Conservation (phyloP, 2,329 filamentous ascomycete genomes). For the Penicillium sp. region DNA sequence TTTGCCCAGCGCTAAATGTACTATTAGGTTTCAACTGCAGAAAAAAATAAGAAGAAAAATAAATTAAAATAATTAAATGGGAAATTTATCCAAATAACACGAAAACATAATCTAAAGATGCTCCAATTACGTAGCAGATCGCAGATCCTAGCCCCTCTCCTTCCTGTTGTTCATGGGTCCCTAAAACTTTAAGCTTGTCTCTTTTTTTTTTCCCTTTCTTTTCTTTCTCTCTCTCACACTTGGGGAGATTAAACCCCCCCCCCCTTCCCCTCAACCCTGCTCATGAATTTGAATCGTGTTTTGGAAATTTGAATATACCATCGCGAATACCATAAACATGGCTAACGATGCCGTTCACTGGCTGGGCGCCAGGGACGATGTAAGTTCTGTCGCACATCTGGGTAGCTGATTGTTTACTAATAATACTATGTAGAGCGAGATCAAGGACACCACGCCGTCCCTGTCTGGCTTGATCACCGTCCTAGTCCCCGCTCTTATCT, state of each 20-base stretch:
- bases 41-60: not conserved
- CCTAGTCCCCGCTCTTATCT: conserved; percentile 47
- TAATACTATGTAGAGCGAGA: conserved; percentile 4
- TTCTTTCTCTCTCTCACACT: not conserved
- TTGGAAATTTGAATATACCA: not conserved
- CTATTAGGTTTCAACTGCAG: not conserved
- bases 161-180: not conserved
- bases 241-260: not conserved
- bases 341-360: conserved; percentile 16
- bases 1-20: not conserved
- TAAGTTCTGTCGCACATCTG: not conserved
- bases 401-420: not conserved
- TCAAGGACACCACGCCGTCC: conserved; percentile 33
- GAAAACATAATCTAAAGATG: not conserved
- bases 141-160: conserved; percentile 18
- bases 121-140: conserved; percentile 22
- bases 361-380: conserved; percentile 13
- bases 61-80: not conserved
- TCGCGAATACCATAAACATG: conserved; percentile 12
- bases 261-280: not conserved
- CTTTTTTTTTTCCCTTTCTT: conserved; percentile 2
- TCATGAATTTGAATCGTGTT: not conserved
- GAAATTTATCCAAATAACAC: not conserved
- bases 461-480: conserved; percentile 50
- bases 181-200: conserved; percentile 16